phyloP scores from a whole-genome alignment of 495 filamentous ascomycete species.

The Entonaema liquescens region DNA sequence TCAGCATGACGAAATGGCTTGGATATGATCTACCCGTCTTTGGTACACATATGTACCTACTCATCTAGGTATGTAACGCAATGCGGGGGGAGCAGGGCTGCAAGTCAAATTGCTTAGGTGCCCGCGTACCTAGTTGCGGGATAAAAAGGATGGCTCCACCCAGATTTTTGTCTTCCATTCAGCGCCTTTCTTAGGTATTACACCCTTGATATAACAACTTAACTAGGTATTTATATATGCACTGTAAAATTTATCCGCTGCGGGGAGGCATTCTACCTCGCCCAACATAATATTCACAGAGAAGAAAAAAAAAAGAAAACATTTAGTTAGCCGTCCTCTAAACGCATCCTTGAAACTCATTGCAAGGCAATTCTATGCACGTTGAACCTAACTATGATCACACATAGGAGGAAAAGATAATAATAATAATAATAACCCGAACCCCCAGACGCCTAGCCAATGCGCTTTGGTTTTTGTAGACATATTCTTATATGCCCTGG shows the following conservation, averaged over 20 bases:
- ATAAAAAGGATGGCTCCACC: background rate
- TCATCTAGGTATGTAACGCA: background rate
- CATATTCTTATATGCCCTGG: slow-evolving; percentile 61
- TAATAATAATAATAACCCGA: slow-evolving; percentile 1
- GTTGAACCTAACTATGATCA: slow-evolving; percentile 1
- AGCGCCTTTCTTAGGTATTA: background rate
- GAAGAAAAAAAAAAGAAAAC: background rate
- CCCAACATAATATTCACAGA: background rate
- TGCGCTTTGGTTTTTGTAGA: slow-evolving; percentile 11
- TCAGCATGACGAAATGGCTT: slow-evolving; percentile 19
- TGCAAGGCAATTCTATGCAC: background rate
- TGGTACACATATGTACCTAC: background rate
- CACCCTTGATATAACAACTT: background rate
- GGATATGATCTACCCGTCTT: background rate
- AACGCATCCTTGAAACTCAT: background rate
- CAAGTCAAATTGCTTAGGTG: slow-evolving; percentile 8
- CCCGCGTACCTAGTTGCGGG: background rate
- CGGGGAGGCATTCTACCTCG: background rate
- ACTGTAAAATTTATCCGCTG: background rate
- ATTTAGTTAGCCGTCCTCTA: background rate
- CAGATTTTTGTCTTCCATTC: background rate
- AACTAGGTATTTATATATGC: too few species aligned
- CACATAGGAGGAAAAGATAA: slow-evolving; percentile 6
- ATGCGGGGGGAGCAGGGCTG: slow-evolving; percentile 17
- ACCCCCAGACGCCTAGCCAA: slow-evolving; percentile 36